phyloP scores from a whole-genome alignment of 2,329 filamentous ascomycete genomes.

The Podosphaera aphanis region DNA sequence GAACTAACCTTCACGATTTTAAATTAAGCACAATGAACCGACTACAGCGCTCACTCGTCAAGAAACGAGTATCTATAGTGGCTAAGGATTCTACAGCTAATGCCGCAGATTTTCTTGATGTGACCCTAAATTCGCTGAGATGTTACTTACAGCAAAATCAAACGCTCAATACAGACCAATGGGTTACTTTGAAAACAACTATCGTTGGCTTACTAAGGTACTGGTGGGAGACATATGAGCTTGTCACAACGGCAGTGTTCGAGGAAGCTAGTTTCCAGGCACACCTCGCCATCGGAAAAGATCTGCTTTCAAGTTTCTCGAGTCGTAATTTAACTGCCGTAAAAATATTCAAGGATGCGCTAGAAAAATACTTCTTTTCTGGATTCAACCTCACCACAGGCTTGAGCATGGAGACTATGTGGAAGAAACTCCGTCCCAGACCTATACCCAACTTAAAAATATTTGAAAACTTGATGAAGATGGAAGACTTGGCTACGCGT shows the following conservation, averaged over 20 bases:
- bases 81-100: slow-evolving; percentile 36
- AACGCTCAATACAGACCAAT: slow-evolving; percentile 9
- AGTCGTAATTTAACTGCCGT: not conserved
- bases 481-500: slow-evolving; percentile 31
- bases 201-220: slow-evolving; percentile 25
- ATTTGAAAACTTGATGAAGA: slow-evolving; percentile 23
- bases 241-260: slow-evolving; percentile 24
- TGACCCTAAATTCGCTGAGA: slow-evolving; percentile 20
- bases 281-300: slow-evolving; percentile 24
- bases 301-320: slow-evolving; percentile 5
- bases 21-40: slow-evolving; percentile 29
- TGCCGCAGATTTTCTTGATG: slow-evolving; percentile 26
- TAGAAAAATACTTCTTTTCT: slow-evolving; percentile 36
- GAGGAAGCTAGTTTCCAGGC: slow-evolving; percentile 42
- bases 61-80: slow-evolving; percentile 28
- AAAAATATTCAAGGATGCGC: slow-evolving; percentile 10
- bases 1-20: slow-evolving; percentile 23
- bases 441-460: slow-evolving; percentile 25
- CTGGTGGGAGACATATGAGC: slow-evolving; percentile 28
- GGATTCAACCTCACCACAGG: slow-evolving; percentile 54
- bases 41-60: slow-evolving; percentile 34
- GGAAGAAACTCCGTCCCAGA: slow-evolving; percentile 46
- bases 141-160: slow-evolving; percentile 20
- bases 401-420: slow-evolving; percentile 56
- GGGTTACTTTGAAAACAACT: slow-evolving; percentile 17